Conservation (phyloP, 148 eudicot species). For the Dysphania ambrosioides region DNA sequence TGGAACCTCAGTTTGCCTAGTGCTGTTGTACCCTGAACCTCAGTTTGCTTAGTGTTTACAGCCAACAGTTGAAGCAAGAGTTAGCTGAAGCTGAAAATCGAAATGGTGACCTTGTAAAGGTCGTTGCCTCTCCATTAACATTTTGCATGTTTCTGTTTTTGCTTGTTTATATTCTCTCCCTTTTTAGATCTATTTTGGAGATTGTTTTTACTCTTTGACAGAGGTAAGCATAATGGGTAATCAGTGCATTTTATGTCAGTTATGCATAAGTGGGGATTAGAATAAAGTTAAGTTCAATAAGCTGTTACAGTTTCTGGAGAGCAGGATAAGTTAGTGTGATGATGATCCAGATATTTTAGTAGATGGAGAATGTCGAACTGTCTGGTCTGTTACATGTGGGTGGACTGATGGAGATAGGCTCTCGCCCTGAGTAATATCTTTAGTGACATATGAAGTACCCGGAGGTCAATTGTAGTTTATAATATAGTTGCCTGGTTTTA, state of each 20-base stretch:
- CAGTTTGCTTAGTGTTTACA: too few species aligned
- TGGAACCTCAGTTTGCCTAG: conserved; percentile 22
- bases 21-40: conserved; percentile 10
- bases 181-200: not conserved
- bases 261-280: not conserved
- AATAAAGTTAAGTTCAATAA: not conserved
- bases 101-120: conserved; percentile 80
- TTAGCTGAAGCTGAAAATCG: conserved; percentile 67
- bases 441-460: not conserved
- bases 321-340: not conserved
- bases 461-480: not conserved
- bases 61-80: conserved; percentile 74
- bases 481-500: too few species aligned
- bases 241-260: not conserved
- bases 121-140: conserved; percentile 21
- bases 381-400: too few species aligned
- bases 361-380: not conserved
- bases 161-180: not conserved
- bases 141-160: not conserved
- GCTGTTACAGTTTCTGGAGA: not conserved
- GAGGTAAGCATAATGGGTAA: too few species aligned
- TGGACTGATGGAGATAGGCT: too few species aligned
- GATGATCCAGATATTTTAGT: not conserved
- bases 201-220: not conserved
- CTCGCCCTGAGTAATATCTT: too few species aligned